Conservation (phyloP, 192 early-diverging fungal species). For the Obelidium mucronatum region DNA sequence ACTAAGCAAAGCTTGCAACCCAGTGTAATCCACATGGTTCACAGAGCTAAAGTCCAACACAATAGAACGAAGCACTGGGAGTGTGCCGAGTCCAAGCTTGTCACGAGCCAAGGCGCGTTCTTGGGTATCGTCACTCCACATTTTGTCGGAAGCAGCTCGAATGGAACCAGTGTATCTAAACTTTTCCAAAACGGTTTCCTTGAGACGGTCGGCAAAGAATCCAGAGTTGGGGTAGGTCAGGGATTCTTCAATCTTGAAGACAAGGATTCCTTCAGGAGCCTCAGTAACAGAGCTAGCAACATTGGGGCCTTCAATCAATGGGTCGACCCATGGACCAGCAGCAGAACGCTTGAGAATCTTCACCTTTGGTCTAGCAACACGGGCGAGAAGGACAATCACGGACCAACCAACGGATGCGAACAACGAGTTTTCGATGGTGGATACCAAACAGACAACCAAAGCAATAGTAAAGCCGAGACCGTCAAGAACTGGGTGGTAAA, state of each 20-base stretch:
- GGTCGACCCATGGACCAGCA: constrained; percentile 44
- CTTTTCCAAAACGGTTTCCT: no score
- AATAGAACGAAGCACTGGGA: constrained; percentile 66
- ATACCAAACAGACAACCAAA: no score
- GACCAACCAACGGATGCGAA: no score
- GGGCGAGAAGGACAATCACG: constrained; percentile 78
- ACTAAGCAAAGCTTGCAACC: constrained; percentile 76
- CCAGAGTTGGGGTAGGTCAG: no score
- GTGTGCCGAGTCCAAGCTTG: background rate
- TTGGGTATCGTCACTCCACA: constrained; percentile 50
- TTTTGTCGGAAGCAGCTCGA: no score
- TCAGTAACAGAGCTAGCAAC: background rate
- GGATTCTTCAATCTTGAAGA: no score
- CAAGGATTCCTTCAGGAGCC: constrained; percentile 68
- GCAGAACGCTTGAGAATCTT: constrained; percentile 44
- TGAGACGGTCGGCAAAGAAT: no score
- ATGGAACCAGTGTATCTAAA: constrained; percentile 36
- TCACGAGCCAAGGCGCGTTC: constrained; percentile 18
- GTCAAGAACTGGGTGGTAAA: constrained; percentile 72
- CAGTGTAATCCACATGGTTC: constrained; percentile 82
- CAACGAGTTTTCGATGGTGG: constrained; percentile 79
- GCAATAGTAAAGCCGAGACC: constrained; percentile 56
- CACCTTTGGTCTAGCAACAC: constrained; percentile 74
- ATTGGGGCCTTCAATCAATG: background rate
- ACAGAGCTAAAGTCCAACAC: constrained; percentile 85